Evolutionary conservation across 2,329 filamentous ascomycete genomes (phyloP).

Genomic region (Colletotrichum caudatum): DNA sequence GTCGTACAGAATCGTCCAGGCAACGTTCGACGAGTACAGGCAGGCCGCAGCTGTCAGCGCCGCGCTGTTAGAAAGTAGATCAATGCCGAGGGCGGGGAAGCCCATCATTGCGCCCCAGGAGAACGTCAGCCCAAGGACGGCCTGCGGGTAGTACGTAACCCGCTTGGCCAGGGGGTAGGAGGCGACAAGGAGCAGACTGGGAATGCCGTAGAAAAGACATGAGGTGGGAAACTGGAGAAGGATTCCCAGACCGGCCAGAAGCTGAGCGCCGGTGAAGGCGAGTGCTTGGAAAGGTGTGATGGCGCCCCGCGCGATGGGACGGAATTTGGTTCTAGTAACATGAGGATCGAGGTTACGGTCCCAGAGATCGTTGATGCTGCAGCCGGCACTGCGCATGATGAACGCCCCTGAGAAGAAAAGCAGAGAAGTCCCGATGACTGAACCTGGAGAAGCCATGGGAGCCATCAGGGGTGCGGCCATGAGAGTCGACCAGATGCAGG

Average conservation of each 20-base stretch:
- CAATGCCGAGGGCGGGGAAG: conserved; percentile 84
- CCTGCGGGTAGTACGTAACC: conserved; percentile 88
- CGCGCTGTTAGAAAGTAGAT: conserved; percentile 72
- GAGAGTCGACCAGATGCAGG: conserved; percentile 86
- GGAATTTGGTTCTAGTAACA: conserved; percentile 79
- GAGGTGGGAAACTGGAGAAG: conserved; percentile 79
- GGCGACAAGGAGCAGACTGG: conserved; percentile 79
- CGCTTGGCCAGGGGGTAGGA: conserved; percentile 87
- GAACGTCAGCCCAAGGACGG: conserved; percentile 85
- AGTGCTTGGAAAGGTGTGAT: conserved; percentile 79
- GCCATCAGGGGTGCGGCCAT: conserved; percentile 78
- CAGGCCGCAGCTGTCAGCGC: conserved; percentile 75
- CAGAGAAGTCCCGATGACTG: conserved; percentile 72
- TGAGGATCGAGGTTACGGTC: conserved; percentile 88
- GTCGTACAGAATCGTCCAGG: conserved; percentile 91
- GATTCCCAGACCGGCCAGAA: conserved; percentile 78
- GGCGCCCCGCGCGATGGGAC: conserved; percentile 84
- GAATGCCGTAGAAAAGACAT: conserved; percentile 83
- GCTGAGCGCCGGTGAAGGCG: conserved; percentile 79
- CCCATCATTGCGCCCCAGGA: conserved; percentile 92
- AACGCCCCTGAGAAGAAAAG: conserved; percentile 83
- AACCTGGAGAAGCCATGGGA: conserved; percentile 70
- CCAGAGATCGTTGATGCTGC: conserved; percentile 92
- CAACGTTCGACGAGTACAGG: conserved; percentile 82
- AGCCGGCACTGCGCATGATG: conserved; percentile 89